Percentiles rank a stretch among this genome's conserved stretches.
phyloP scores from a whole-genome alignment of 345 rosid species.

The Arabidopsis suecica region DNA sequence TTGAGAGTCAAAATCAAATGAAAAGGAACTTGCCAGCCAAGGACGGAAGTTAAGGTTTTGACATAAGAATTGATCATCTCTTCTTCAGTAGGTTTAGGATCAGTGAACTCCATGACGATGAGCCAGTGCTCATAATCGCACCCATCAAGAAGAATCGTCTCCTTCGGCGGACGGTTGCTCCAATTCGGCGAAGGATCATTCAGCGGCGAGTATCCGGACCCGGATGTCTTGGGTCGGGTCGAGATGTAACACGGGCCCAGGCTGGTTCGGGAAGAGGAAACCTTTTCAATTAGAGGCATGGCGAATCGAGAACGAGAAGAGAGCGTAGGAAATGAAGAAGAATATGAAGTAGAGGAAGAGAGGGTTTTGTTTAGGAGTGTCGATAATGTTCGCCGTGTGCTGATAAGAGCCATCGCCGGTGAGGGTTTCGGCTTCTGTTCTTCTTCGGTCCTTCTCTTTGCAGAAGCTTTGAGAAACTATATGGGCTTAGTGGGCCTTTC shows the following conservation, averaged over 20 bases:
- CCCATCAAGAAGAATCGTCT: constrained; percentile 89
- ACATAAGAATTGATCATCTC: constrained; percentile 85
- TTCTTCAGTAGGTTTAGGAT: constrained; percentile 81
- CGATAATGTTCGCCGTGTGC: constrained; percentile 60
- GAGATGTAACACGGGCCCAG: constrained; percentile 44
- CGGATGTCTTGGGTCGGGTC: constrained; percentile 67
- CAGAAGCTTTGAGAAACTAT: constrained; percentile 1
- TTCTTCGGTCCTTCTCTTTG: background rate
- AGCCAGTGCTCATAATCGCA: constrained; percentile 99
- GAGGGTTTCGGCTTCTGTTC: constrained; percentile 35
- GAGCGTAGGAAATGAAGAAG: constrained; percentile 38
- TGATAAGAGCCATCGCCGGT: constrained; percentile 63
- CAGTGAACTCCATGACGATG: constrained; percentile 86
- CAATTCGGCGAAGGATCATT: constrained; percentile 92
- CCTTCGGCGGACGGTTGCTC: constrained; percentile 94
- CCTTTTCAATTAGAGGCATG: constrained; percentile 51
- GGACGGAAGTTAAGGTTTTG: constrained; percentile 72
- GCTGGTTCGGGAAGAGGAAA: constrained; percentile 28
- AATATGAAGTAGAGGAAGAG: constrained; percentile 45
- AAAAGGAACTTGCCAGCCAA: constrained; percentile 61
- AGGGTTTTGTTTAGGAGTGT: constrained; percentile 49
- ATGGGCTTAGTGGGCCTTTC: constrained; percentile 34
- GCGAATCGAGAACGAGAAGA: constrained; percentile 61
- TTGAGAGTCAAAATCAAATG: background rate
- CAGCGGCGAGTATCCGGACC: constrained; percentile 83